phyloP scores from a whole-genome alignment of 768 basidiomycete species.

The Lactarius tabidus region DNA sequence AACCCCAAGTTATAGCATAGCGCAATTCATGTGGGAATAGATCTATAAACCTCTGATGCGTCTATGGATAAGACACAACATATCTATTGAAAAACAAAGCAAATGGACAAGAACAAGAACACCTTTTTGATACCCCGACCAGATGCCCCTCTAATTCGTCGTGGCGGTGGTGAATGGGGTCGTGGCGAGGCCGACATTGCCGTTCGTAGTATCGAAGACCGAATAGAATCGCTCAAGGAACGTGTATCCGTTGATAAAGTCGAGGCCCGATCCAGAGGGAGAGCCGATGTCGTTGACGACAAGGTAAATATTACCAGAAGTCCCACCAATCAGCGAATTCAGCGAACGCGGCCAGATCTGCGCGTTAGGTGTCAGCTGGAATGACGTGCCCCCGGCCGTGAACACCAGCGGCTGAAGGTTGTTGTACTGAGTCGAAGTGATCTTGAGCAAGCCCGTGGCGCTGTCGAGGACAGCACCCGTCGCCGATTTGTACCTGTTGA shows the following conservation, averaged over 20 bases:
- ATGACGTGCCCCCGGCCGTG: conserved; percentile 45
- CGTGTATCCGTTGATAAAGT: conserved; percentile 36
- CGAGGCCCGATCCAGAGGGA: conserved; percentile 32
- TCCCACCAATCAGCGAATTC: conserved; percentile 33
- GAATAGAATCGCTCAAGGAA: conserved; percentile 39
- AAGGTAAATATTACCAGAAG: conserved; percentile 30
- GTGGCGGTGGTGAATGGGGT: conserved; percentile 33
- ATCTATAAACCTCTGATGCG: too few relatives aligned
- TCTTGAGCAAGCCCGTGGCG: conserved; percentile 45
- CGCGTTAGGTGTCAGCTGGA: conserved; percentile 37
- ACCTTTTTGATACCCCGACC: too few relatives aligned
- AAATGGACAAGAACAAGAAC: too few relatives aligned
- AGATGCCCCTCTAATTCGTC: conserved; percentile 30
- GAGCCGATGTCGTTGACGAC: conserved; percentile 32
- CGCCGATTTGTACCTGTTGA: conserved; percentile 29
- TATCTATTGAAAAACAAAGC: too few relatives aligned
- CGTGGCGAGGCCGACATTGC: conserved; percentile 35
- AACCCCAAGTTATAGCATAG: too few relatives aligned
- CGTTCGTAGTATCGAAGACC: conserved; percentile 34
- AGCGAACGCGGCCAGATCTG: conserved; percentile 33
- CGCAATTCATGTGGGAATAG: too few relatives aligned
- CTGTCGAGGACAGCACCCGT: conserved; percentile 31
- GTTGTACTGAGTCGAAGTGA: conserved; percentile 49
- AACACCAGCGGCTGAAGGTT: conserved; percentile 56
- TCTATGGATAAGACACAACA: too few relatives aligned